Conservation (phyloP, 164 flowering plant species). For the Berberis vulgaris region DNA sequence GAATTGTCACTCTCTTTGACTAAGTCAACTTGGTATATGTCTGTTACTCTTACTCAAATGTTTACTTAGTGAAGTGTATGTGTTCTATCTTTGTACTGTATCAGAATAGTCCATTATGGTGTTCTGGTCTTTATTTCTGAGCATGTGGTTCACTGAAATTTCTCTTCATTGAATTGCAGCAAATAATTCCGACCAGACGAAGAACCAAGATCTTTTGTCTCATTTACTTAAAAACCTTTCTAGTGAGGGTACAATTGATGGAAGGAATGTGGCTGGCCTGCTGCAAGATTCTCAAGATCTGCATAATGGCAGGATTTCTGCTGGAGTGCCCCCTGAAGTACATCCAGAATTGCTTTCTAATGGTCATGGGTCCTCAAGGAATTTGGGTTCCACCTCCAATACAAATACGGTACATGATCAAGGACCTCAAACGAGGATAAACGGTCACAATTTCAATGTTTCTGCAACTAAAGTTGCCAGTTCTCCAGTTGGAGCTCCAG, state of each 20-base stretch:
- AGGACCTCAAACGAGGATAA: constrained; percentile 4
- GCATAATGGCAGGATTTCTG: constrained; percentile 21
- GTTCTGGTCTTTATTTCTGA: background rate
- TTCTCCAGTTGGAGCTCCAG: constrained; percentile 14
- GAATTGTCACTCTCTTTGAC: too few species aligned
- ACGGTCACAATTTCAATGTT: constrained; percentile 5
- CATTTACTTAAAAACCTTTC: constrained; percentile 57
- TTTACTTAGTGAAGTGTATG: too few species aligned
- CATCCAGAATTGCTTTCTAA: constrained; percentile 17
- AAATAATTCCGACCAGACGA: constrained; percentile 32
- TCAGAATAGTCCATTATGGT: too few species aligned
- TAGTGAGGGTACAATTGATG: constrained; percentile 26
- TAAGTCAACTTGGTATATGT: too few species aligned
- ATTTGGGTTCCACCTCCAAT: constrained; percentile 11
- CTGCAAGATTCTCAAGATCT: constrained; percentile 16
- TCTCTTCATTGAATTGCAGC: constrained; percentile 31
- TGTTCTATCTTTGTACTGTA: too few species aligned
- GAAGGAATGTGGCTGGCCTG: constrained; percentile 26
- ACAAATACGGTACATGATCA: constrained; percentile 4
- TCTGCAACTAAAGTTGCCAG: constrained; percentile 9
- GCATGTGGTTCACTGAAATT: background rate
- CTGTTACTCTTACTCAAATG: too few species aligned
- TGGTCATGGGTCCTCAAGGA: constrained; percentile 13
- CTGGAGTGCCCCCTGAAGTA: constrained; percentile 18
- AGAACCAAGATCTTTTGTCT: constrained; percentile 52